Base-by-base conservation (phyloP, 2,329 filamentous ascomycete genomes). In the Nigrograna mackinnonii region DNA sequence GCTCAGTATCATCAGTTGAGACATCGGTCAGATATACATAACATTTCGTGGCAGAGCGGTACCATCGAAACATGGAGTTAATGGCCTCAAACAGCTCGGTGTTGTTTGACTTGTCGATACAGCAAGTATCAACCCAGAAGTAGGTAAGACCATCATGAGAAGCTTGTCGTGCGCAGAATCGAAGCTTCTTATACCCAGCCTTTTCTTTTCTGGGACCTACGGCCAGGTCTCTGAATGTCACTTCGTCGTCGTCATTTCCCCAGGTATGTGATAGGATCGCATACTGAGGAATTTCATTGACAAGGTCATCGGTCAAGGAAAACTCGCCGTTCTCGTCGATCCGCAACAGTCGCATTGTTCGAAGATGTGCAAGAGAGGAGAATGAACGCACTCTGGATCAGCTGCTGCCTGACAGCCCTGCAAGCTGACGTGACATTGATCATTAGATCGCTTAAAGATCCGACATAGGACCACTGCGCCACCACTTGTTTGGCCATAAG, bases 191-290 rank as follows among this genome's bases (percentile, higher is more conserved):
- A 34, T 16, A 35, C 7, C 24, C 30, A 17, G 33, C 7, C 16
- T 42, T 43, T 11, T n/a, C 18, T 2, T 17, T 36, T 6, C 22
- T 21, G 22, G 13, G 5, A 12, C 35, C 37, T 28, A n/a, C 22
- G 11, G 19, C 5, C 22, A 45, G 6, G 14, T 45, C 38, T 9
- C 37, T 21, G 14, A 24, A 37, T 1, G 31, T 37, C 24, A 45
- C 37, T 33, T 45, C 37, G 13, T 41, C 38, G 7, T 26, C 36
- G 18, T 31, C 32, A 18, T 34, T 18, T 13, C 26, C 35, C 45
- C 41, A 44, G 1, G 41, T 47, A 34, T 47, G 45, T 13, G 45
- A 47, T 11, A 47, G 37, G 20, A 47, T 44, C 9, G 41, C 45
- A 26, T 47, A 47, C 9, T 5, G 19, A 19, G 35, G 35, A 30